Conservation (phyloP, 2,329 filamentous ascomycete species). For the Neopestalotiopsis sp. region DNA sequence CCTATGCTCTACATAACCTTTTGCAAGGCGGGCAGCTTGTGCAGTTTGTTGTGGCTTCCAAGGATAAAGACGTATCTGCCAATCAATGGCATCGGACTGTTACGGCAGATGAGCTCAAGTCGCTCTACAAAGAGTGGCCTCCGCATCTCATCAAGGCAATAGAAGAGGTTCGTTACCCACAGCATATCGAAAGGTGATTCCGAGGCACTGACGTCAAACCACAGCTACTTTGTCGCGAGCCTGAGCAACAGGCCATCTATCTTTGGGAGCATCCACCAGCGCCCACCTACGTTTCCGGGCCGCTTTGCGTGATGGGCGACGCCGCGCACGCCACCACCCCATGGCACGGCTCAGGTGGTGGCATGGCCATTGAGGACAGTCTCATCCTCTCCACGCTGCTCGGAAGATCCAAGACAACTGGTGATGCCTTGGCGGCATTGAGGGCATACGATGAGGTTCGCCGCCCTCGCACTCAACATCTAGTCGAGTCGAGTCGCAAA, state of each 20-base stretch:
- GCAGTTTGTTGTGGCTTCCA: slow-evolving; percentile 28
- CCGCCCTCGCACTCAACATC: neutral
- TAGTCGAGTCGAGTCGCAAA: slow-evolving; percentile 1
- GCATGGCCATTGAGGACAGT: slow-evolving; percentile 17
- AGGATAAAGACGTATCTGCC: slow-evolving; percentile 20
- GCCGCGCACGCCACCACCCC: slow-evolving; percentile 17
- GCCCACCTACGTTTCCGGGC: slow-evolving; percentile 3
- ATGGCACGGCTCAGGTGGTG: slow-evolving; percentile 13
- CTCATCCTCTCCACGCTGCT: slow-evolving; percentile 25
- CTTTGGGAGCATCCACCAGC: slow-evolving; percentile 30
- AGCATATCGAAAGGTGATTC: neutral
- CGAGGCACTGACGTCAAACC: neutral
- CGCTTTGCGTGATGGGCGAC: slow-evolving; percentile 11
- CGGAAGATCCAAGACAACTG: slow-evolving; percentile 20
- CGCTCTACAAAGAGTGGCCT: slow-evolving; percentile 27
- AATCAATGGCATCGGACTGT: slow-evolving; percentile 28
- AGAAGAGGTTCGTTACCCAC: slow-evolving; percentile 24
- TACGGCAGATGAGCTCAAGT: slow-evolving; percentile 26
- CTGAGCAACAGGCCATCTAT: slow-evolving; percentile 28
- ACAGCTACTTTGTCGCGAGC: slow-evolving; percentile 28
- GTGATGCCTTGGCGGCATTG: slow-evolving; percentile 23
- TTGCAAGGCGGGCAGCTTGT: slow-evolving; percentile 27
- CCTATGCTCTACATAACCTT: slow-evolving; percentile 26
- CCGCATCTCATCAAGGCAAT: slow-evolving; percentile 27
- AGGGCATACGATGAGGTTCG: neutral